These are phyloP conservation scores for Plenodomus tracheiphilus DNA, from an alignment of 2,329 filamentous ascomycete genomes.

Conservation along the genomic window DNA sequence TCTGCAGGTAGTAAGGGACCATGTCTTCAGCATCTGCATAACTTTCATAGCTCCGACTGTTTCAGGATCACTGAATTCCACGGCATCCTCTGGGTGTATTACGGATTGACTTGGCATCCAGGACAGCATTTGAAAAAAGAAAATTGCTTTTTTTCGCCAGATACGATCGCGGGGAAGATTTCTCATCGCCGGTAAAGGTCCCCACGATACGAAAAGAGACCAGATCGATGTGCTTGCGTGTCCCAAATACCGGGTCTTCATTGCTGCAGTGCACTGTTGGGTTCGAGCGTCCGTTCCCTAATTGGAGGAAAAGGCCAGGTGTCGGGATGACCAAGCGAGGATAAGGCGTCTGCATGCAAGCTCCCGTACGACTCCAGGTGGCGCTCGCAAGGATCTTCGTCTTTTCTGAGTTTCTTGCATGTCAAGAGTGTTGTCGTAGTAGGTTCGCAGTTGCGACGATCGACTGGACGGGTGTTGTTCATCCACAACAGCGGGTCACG, in stretches of 20 bases:
- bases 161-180: background rate
- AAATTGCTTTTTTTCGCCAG: background rate
- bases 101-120: background rate
- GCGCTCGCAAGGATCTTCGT: background rate
- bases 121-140: background rate
- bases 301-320: background rate
- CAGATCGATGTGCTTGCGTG: background rate
- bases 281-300: background rate
- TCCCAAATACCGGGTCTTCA: background rate
- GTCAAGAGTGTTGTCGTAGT: background rate
- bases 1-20: no score
- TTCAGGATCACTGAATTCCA: background rate
- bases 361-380: background rate
- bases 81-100: background rate
- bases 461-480: background rate
- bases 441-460: background rate
- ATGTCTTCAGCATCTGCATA: no score
- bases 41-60: no score
- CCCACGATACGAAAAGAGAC: background rate
- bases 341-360: background rate
- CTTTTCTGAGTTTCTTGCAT: background rate
- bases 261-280: background rate
- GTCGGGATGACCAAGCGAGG: background rate
- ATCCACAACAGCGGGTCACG: background rate
- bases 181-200: background rate